phyloP scores from a whole-genome alignment of 148 eudicot species.

The Cornus kousa region DNA sequence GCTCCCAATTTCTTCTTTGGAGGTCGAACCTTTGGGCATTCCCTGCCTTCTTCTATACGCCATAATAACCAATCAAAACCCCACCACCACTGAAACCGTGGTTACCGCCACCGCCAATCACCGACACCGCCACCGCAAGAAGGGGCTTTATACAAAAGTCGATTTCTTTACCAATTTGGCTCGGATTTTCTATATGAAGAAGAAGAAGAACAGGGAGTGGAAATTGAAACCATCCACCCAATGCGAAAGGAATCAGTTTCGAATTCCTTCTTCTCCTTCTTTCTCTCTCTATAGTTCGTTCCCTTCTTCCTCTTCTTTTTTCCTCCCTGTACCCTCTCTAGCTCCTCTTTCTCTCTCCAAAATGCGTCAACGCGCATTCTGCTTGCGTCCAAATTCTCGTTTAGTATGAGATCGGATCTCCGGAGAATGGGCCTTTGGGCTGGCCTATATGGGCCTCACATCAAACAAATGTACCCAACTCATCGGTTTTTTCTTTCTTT shows the following conservation, averaged over 20 bases:
- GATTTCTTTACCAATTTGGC: neutral
- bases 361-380: neutral
- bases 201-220: neutral
- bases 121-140: neutral
- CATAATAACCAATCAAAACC: slow-evolving; percentile 6
- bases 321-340: neutral
- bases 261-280: neutral
- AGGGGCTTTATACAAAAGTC: neutral
- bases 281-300: neutral
- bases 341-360: neutral
- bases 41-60: slow-evolving; percentile 38
- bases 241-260: neutral
- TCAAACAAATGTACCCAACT: neutral
- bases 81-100: neutral
- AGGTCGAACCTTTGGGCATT: slow-evolving; percentile 8
- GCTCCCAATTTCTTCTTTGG: slow-evolving; percentile 14
- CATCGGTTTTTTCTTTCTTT: neutral
- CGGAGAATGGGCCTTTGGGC: neutral
- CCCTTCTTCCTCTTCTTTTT: neutral
- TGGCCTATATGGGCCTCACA: neutral
- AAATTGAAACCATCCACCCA: neutral
- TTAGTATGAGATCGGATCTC: neutral
- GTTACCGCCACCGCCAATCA: neutral
- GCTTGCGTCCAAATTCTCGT: neutral
- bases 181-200: neutral